A percentile compares a stretch with the other conserved stretches of the same genome.
Evolutionary conservation across 495 filamentous ascomycete genomes (phyloP).

Genomic region (Hyaloscypha hepaticicola): DNA sequence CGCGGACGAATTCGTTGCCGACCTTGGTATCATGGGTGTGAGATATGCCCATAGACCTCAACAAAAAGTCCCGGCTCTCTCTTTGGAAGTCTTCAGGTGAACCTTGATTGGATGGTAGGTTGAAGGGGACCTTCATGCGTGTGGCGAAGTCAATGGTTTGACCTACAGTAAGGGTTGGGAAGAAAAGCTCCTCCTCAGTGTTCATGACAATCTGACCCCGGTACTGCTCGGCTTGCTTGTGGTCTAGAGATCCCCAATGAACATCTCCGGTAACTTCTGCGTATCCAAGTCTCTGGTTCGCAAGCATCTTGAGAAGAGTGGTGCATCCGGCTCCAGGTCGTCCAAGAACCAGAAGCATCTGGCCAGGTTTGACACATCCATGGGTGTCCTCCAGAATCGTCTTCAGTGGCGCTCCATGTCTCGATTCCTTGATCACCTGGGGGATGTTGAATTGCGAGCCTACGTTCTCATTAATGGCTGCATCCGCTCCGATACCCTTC

Average conservation of each 20-base stretch:
- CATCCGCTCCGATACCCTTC: slow-evolving; percentile 56
- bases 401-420: slow-evolving; percentile 24
- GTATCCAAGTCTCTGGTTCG: slow-evolving; percentile 79
- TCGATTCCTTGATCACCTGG: slow-evolving; percentile 20
- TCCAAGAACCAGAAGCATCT: slow-evolving; percentile 89
- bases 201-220: slow-evolving; percentile 86
- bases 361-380: slow-evolving; percentile 68
- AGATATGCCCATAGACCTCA: slow-evolving; percentile 87
- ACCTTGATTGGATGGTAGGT: slow-evolving; percentile 56
- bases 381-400: slow-evolving; percentile 52
- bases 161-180: slow-evolving; percentile 77
- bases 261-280: slow-evolving; percentile 76
- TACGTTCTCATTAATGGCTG: slow-evolving; percentile 49
- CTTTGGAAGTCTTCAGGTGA: slow-evolving; percentile 66
- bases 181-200: slow-evolving; percentile 79
- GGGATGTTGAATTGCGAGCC: slow-evolving; percentile 57
- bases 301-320: slow-evolving; percentile 81
- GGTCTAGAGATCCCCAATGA: slow-evolving; percentile 69
- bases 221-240: slow-evolving; percentile 59
- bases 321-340: slow-evolving; percentile 86
- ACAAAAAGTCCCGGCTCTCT: slow-evolving; percentile 64
- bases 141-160: slow-evolving; percentile 82
- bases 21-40: slow-evolving; percentile 80
- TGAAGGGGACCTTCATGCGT: slow-evolving; percentile 76
- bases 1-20: slow-evolving; percentile 76